Evolutionary conservation across 257 asterid genomes (phyloP).

Genomic region (Craterostigma plantagineum): DNA sequence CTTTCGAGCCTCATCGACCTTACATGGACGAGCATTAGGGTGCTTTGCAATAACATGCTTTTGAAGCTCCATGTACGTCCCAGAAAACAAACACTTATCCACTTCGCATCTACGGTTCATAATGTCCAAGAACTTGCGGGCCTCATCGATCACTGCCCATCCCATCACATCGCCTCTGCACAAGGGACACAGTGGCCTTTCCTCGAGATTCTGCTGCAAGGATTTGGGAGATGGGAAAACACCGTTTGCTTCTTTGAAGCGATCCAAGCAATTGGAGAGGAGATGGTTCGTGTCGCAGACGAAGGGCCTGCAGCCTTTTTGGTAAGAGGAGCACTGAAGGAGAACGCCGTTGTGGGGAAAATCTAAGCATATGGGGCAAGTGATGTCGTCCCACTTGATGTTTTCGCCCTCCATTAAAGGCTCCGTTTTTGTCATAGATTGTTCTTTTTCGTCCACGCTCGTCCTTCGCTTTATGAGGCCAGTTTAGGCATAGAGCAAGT

Average conservation of each 20-base stretch:
- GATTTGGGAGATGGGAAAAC: constrained; percentile 21
- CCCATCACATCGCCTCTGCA: constrained; percentile 79
- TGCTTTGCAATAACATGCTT: constrained; percentile 56
- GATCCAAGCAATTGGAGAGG: constrained; percentile 63
- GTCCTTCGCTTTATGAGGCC: too few relatives aligned
- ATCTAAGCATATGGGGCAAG: constrained; percentile 72
- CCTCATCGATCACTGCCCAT: constrained; percentile 55
- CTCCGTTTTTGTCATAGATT: too few relatives aligned
- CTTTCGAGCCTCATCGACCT: constrained; percentile 68
- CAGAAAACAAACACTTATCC: constrained; percentile 43
- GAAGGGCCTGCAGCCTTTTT: constrained; percentile 63
- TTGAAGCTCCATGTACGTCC: constrained; percentile 46
- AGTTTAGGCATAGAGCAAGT: too few relatives aligned
- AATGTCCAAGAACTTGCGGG: constrained; percentile 41
- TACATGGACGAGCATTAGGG: constrained; percentile 62
- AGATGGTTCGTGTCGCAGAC: constrained; percentile 69
- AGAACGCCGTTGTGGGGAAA: constrained; percentile 74
- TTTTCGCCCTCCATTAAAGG: too few relatives aligned
- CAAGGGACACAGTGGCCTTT: constrained; percentile 49
- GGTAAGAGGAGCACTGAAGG: constrained; percentile 61
- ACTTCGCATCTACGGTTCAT: constrained; percentile 65
- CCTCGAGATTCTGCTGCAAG: constrained; percentile 10
- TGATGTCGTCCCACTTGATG: constrained; percentile 42
- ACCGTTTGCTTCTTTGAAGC: constrained; percentile 56
- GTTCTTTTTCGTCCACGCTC: too few relatives aligned